phyloP scores from a whole-genome alignment of 768 basidiomycete genomes.

The Xerocomus spinulosus region DNA sequence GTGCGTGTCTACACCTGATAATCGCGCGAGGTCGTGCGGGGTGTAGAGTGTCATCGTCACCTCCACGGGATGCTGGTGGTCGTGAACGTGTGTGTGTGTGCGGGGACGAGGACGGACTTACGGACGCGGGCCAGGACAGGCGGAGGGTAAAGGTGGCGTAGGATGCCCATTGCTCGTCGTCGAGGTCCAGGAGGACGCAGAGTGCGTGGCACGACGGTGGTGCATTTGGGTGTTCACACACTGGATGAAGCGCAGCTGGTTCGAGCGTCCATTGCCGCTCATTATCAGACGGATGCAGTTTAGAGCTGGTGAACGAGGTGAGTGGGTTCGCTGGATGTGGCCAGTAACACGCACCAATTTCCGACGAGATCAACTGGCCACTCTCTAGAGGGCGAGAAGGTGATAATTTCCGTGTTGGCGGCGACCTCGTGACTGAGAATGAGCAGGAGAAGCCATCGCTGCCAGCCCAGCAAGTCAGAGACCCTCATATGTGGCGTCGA shows the following conservation, averaged over 20 bases:
- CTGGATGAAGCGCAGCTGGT: too few relatives aligned
- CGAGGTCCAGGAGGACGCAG: slow-evolving; percentile 47
- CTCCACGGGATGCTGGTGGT: too few relatives aligned
- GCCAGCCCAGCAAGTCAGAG: slow-evolving; percentile 1
- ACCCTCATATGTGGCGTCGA: slow-evolving; percentile 20
- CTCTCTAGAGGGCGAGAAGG: slow-evolving; percentile 39
- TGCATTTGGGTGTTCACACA: slow-evolving; percentile 34
- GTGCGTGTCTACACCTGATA: too few relatives aligned
- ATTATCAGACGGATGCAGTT: slow-evolving; percentile 30
- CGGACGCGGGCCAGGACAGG: slow-evolving; percentile 53
- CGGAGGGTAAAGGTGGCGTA: slow-evolving; percentile 48
- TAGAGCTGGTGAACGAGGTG: slow-evolving; percentile 36
- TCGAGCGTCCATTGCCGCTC: slow-evolving; percentile 39
- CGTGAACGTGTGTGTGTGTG: slow-evolving; percentile 29
- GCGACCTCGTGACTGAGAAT: slow-evolving; percentile 27
- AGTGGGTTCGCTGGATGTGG: not conserved
- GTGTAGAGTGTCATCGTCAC: slow-evolving; percentile 39
- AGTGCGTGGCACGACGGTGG: slow-evolving; percentile 37
- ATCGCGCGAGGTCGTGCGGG: slow-evolving; percentile 27
- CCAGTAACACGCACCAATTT: slow-evolving; percentile 27
- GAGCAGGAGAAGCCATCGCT: slow-evolving; percentile 13
- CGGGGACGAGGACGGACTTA: slow-evolving; percentile 24
- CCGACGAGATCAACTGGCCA: slow-evolving; percentile 18
- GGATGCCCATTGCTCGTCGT: slow-evolving; percentile 36
- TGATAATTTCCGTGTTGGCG: slow-evolving; percentile 66